Conservation (phyloP, 164 flowering plant species). For the Sextonia rubra region DNA sequence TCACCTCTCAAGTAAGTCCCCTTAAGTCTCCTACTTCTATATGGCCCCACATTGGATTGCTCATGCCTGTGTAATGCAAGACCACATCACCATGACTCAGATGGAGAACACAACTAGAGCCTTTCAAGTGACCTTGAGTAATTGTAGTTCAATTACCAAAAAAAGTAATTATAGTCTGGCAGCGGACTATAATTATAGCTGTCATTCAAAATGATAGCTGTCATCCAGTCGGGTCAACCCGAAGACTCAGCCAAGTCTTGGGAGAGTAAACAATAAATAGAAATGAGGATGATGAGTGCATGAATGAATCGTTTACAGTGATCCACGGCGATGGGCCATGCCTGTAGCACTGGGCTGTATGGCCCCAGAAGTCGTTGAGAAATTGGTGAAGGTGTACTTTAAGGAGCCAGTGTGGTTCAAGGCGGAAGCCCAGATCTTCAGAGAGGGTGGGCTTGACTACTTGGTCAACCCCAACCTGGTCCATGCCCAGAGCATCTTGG, state of each 20-base stretch:
- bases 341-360: conserved; percentile 78
- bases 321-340: conserved; percentile 81
- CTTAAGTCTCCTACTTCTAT: no score
- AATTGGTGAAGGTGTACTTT: conserved; percentile 64
- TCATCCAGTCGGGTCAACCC: background rate
- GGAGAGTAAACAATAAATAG: background rate
- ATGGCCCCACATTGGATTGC: no score
- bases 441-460: conserved; percentile 75
- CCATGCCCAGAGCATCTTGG: conserved; percentile 76
- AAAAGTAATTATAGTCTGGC: background rate
- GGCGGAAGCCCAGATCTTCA: conserved; percentile 69
- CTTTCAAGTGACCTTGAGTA: no score
- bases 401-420: conserved; percentile 84
- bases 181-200: conserved; percentile 16
- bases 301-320: conserved; percentile 31
- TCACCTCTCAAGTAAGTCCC: no score
- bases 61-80: no score
- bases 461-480: conserved; percentile 76
- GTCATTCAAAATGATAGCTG: background rate
- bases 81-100: no score
- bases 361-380: conserved; percentile 63
- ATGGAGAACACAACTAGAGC: no score
- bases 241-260: background rate
- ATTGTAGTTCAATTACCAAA: no score
- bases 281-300: background rate